Evolutionary conservation across 345 rosid genomes (phyloP), one percentile per base, ranked within the genome.

Genomic region (Pelargonium nanum): DNA sequence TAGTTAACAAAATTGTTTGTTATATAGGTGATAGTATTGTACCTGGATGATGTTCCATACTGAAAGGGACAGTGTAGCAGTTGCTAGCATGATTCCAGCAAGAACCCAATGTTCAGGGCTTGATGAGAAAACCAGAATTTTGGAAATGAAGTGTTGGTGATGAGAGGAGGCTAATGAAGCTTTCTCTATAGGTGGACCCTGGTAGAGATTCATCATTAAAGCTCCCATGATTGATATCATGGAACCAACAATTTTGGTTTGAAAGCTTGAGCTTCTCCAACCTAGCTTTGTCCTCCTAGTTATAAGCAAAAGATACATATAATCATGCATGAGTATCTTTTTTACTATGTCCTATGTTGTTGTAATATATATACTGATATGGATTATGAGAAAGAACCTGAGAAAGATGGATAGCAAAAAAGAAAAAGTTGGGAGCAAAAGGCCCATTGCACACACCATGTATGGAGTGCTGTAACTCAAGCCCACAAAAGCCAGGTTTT

Each of bases 391-490:
- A 44, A 28, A 57, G 60, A 62, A 83, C 92, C 97, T 81, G 72
- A 77, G 78, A 24, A 83, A 2, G 61, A 80, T 28, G 28, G 84
- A 72, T 59, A 90, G 62, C 56, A 90, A 25, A 80, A 87, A 87
- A 61, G 89, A 82, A 67, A 85, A 70, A 15, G 88, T 63, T 26
- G 95, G 95, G 52, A 75, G 58, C 61, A 80, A 62, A 52, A 82
- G 85, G 59, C 93, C 96, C 96, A 84, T 85, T 61, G 83, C 86
- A 55, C 96, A 91, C 21, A 82, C 93, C 48, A 84, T 85, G n/a
- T 85, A 81, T 0, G 96, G 96, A 13, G 96, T 87, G 72, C 91
- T 84, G 61, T 76, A 78, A 62, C 74, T 72, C 57, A 91, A 72
- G 57, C 94, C 93, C 34, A 87, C 58, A 68, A 85, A 85, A 44